A percentile compares a stretch with the other conserved stretches of the same genome.
phyloP scores from a whole-genome alignment of 2,329 filamentous ascomycete species.

The Colletotrichum camelliae region DNA sequence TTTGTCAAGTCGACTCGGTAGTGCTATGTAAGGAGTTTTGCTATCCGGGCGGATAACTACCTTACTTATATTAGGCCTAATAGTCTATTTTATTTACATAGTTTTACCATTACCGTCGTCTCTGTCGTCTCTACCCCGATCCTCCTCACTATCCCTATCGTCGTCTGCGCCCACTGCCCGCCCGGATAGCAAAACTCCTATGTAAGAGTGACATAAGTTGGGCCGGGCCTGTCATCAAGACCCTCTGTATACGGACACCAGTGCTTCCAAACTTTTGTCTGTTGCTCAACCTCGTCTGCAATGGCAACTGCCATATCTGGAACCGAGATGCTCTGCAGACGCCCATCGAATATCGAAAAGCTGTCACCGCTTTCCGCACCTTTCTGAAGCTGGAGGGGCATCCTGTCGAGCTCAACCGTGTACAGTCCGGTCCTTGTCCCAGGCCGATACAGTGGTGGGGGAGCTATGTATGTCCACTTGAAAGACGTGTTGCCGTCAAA shows the following conservation, averaged over 20 bases:
- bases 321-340: neutral
- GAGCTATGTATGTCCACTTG: neutral
- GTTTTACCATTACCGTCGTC: no score
- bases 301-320: conserved; percentile 1
- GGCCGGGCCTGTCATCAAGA: neutral
- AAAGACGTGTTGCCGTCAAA: neutral
- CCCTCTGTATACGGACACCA: neutral
- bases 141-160: no score
- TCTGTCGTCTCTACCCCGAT: no score
- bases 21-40: neutral
- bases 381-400: neutral
- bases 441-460: neutral
- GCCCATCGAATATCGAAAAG: neutral
- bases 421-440: neutral
- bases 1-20: neutral
- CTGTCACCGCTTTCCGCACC: neutral
- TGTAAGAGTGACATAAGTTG: neutral
- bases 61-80: no score
- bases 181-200: no score
- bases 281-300: neutral
- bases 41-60: no score
- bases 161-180: no score
- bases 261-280: neutral
- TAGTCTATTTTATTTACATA: no score
- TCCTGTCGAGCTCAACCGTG: neutral